Evolutionary conservation across 148 eudicot species (phyloP), one percentile per base, ranked within the genome.

Genomic region (Amaranthus palmeri): DNA sequence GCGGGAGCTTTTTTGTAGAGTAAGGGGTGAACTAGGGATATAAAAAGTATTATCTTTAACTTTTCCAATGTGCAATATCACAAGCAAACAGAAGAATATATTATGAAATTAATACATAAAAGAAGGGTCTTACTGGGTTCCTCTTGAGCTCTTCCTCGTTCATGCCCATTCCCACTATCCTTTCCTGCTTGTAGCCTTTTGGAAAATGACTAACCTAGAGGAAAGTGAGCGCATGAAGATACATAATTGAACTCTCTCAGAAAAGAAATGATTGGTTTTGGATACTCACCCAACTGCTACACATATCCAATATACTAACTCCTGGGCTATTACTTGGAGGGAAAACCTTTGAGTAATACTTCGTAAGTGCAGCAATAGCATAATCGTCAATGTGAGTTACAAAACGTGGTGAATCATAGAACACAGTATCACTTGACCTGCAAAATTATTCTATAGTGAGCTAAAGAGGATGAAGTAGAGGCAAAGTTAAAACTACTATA

Each of bases 311-410:
- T 48, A 95, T 70, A 72, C 93, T 89, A 73, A 95, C 81, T 68
- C 97, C 99, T 10, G 93, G 91, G 71, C 92, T 84, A 76, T 82
- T 80, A 80, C 88, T 86, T 6, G 99, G 92, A 68, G 99, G 97
- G 62, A 95, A 81, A 65, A 89, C 91, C 79, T 89, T 81, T 2
- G 96, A 85, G 82, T 95, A 95, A 79, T 84, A 95, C 67, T 88
- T 89, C 1, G 96, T 91, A 68, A 95, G 96, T 7, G 97, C 97
- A 62, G 90, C 87, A 73, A 95, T 95, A 56, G 99, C 99, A 67
- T 92, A 92, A 86, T 95, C 97, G 77, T 95, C 99, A 17, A 95
- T 95, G 79, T 95, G 99, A 36, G 96, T 95, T 69, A 95, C 99
- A 74, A 95, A 91, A 69, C 99, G 97, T 3, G 99, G 99, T 64